Percentiles rank a stretch among this genome's conserved stretches.
Evolutionary conservation across 768 basidiomycete species (phyloP).

Genomic region (Boletus subparvulus): DNA sequence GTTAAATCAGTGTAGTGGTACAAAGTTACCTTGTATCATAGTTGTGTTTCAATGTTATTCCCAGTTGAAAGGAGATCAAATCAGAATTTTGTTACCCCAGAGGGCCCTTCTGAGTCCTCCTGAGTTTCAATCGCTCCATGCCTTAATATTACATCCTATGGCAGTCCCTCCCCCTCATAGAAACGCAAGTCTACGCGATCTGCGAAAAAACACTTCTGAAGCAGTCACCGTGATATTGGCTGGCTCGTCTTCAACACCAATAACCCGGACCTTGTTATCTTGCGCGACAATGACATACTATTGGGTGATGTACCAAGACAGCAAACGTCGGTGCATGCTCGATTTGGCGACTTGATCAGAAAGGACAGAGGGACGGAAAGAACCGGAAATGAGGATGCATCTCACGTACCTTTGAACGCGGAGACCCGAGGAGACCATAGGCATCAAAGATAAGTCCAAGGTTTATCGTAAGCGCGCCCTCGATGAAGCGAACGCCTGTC

Average conservation of each 20-base stretch:
- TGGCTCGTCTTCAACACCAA: constrained; percentile 53
- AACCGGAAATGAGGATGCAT: no score
- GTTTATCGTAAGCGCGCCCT: constrained; percentile 51
- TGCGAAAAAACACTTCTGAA: constrained; percentile 46
- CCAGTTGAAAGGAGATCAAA: no score
- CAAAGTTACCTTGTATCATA: no score
- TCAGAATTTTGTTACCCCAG: no score
- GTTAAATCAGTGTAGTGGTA: no score
- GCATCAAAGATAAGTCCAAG: constrained; percentile 65
- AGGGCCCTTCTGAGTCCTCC: no score
- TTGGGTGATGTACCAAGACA: not conserved
- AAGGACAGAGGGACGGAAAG: not conserved
- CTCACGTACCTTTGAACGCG: constrained; percentile 57
- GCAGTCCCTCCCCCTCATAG: no score
- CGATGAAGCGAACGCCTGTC: constrained; percentile 57
- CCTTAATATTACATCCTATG: not conserved
- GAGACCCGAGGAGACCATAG: constrained; percentile 58
- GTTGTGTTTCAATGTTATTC: no score
- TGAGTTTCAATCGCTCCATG: not conserved
- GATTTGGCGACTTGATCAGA: not conserved
- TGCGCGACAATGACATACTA: constrained; percentile 60
- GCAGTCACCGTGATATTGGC: constrained; percentile 51
- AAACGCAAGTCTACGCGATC: constrained; percentile 13
- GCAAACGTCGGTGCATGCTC: not conserved
- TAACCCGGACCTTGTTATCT: constrained; percentile 51